Conservation (phyloP, 73 alveolate genomes). For the Tetrahymena thermophila region DNA sequence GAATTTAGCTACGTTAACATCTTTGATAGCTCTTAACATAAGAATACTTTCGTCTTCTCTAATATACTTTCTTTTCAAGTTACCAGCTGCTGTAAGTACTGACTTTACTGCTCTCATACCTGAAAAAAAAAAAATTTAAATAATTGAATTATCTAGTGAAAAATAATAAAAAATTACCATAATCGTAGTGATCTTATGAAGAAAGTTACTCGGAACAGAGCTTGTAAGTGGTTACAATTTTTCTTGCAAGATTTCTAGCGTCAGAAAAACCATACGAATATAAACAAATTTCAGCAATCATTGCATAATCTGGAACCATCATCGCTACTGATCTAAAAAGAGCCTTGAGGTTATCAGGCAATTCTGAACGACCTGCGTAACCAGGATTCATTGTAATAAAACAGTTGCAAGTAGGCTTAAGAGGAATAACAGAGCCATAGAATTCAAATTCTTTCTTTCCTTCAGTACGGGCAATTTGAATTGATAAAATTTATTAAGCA, state of each 20-base stretch:
- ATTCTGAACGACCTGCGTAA: conserved; percentile 95
- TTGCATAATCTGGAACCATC: conserved; percentile 98
- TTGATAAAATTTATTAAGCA: conserved; percentile 76
- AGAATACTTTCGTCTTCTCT: conserved; percentile 92
- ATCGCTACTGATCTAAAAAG: conserved; percentile 96
- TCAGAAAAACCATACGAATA: conserved; percentile 94
- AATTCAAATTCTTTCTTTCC: conserved; percentile 79
- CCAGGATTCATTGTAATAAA: conserved; percentile 99
- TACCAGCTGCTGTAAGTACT: conserved; percentile 94
- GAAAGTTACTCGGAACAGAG: conserved; percentile 96
- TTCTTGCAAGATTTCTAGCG: conserved; percentile 89
- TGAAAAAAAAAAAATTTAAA: background rate
- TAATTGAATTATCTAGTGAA: background rate
- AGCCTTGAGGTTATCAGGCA: conserved; percentile 95
- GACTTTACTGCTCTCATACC: conserved; percentile 93
- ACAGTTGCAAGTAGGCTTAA: conserved; percentile 89
- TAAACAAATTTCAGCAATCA: conserved; percentile 96
- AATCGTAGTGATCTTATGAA: conserved; percentile 94
- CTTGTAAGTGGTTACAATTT: conserved; percentile 90
- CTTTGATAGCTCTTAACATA: conserved; percentile 96
- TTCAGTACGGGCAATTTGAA: conserved; percentile 81
- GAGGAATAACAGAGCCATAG: conserved; percentile 81
- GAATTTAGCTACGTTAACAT: conserved; percentile 97
- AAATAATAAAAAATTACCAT: conserved; percentile 48
- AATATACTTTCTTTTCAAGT: conserved; percentile 86